A percentile compares a stretch with the other conserved stretches of the same genome.
phyloP scores from a whole-genome alignment of 192 early-diverging fungal species.

The Coemansia sp. region DNA sequence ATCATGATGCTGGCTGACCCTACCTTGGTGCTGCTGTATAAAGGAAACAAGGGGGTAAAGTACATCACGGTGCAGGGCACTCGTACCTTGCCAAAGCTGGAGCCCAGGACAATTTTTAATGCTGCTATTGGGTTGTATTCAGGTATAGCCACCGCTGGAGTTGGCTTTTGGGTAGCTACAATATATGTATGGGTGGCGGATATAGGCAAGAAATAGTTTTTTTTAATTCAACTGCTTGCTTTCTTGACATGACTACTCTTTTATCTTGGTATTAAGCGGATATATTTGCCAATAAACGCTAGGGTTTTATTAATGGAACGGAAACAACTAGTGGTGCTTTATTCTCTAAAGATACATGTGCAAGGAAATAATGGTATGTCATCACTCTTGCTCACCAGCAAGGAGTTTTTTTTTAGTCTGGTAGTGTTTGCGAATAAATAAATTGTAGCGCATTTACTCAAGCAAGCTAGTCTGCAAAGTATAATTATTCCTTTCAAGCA shows the following conservation, averaged over 20 bases:
- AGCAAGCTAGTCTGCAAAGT: neutral
- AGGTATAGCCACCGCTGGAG: neutral
- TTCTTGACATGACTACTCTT: neutral
- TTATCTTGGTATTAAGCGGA: no score
- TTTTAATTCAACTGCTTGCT: neutral
- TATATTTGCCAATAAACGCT: no score
- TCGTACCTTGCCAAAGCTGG: neutral
- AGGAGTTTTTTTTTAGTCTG: no score
- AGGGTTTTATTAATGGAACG: no score
- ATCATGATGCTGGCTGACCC: neutral
- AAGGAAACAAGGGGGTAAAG: slow-evolving; percentile 1
- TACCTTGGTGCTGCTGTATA: neutral
- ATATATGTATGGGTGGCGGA: neutral
- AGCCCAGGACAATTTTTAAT: slow-evolving; percentile 3
- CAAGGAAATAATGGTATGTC: no score
- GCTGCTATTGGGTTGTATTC: slow-evolving; percentile 6
- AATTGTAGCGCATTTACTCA: neutral
- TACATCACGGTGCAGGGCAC: slow-evolving; percentile 1
- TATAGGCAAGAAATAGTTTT: neutral
- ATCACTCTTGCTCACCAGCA: neutral
- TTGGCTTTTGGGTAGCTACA: neutral
- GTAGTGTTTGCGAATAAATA: no score
- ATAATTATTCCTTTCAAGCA: no score
- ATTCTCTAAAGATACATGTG: no score
- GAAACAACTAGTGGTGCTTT: no score